Evolutionary conservation across 495 filamentous ascomycete species (phyloP), one percentile per base, ranked within the genome.

Genomic region (Penicillium salamii): DNA sequence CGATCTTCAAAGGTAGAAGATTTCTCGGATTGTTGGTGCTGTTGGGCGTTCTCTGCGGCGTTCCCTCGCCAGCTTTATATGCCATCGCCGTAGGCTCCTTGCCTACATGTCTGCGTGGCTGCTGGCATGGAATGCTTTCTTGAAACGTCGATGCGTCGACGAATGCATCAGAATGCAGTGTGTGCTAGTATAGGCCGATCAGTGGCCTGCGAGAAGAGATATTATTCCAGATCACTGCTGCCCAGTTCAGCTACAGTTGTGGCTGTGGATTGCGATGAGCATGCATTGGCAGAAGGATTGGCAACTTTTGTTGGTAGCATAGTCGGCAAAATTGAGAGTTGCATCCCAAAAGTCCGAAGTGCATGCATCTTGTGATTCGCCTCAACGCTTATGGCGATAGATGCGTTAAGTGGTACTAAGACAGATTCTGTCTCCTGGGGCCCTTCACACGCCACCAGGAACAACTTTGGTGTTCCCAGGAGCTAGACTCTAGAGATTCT

Each of bases 21-120:
- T 33, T 9, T 8, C 15, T 42, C 7, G 15, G 8, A 32, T 31
- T 3, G 40, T 2, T 6, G 26, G 2, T 43, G 12, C 11, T 43
- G 17, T 43, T 31, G 9, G 24, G 28, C 15, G 32, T 31, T 43
- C 26, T 14, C 41, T 43, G 17, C 14, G n/a, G 41, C 28, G 41
- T 43, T 32, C 37, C 20, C 37, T 40, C 20, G 20, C 37, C 6
- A 40, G 37, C 37, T 40, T 40, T 40, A 40, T 40, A 40, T 40
- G 11, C 37, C 13, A 40, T 40, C 37, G 20, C 20, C 5, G 20
- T 40, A 40, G 15, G 12, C 8, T 40, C 37, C 37, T 40, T 40
- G 7, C 20, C 37, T 40, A 15, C 0, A 17, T 40, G 19, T 26
- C 21, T 40, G 13, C 5, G 37, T 40, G 13, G 21, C 37, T 40